These are phyloP conservation scores for Alisma plantagoaquatica DNA, from an alignment of 106 monocot genomes.

Conservation along the genomic window DNA sequence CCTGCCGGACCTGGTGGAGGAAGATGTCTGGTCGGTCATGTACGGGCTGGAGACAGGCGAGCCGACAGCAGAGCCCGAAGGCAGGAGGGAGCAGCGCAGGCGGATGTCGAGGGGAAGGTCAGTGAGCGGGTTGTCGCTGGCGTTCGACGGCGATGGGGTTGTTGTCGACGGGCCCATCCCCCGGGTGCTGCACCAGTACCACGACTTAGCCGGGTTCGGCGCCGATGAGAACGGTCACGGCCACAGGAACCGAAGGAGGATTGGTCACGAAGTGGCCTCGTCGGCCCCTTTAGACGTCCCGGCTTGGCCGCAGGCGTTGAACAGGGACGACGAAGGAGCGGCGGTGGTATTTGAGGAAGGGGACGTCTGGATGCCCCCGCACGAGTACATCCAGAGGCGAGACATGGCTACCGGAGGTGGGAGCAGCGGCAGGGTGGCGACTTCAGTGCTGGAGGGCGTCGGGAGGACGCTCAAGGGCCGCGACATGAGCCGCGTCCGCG, in stretches of 20 bases:
- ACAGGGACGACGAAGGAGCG: too few relatives aligned
- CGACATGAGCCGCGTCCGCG: slow-evolving; percentile 65
- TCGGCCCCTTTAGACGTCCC: slow-evolving; percentile 54
- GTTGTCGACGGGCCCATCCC: slow-evolving; percentile 5
- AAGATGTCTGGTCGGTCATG: slow-evolving; percentile 47
- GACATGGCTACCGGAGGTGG: too few relatives aligned
- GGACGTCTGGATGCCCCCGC: slow-evolving; percentile 60
- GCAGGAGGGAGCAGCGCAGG: not conserved
- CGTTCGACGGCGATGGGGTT: slow-evolving; percentile 16
- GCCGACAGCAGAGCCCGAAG: not conserved
- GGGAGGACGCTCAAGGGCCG: slow-evolving; percentile 80
- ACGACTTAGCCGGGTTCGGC: too few relatives aligned
- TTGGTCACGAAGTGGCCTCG: slow-evolving; percentile 8
- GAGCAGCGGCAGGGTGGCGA: slow-evolving; percentile 18
- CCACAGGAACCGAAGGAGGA: too few relatives aligned
- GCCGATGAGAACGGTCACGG: not conserved
- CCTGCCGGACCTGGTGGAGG: slow-evolving; percentile 37
- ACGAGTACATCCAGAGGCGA: slow-evolving; percentile 55
- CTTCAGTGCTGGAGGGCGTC: slow-evolving; percentile 69
- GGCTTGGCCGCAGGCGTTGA: slow-evolving; percentile 30
- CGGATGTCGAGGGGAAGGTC: not conserved
- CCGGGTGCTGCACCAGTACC: slow-evolving; percentile 14
- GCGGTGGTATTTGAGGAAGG: too few relatives aligned
- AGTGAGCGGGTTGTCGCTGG: slow-evolving; percentile 32
- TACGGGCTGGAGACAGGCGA: not conserved